Base-by-base conservation (phyloP, 495 filamentous ascomycete genomes). In the Talaromyces borbonicus region DNA sequence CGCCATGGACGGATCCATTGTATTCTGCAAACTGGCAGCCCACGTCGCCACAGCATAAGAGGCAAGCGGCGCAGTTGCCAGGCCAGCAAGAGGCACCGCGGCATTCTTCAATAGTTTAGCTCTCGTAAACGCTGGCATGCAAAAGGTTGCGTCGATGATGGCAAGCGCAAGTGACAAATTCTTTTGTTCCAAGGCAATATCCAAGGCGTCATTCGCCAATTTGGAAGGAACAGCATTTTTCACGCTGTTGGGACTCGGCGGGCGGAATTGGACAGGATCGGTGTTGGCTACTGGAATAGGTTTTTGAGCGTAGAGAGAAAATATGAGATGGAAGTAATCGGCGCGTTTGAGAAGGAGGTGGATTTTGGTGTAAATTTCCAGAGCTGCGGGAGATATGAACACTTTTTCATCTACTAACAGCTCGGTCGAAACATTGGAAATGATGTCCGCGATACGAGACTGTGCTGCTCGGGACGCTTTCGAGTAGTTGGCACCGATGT, bases 231-330 rank as follows among this genome's bases (percentile, higher is more conserved):
- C 75, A 14, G 88, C 86, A 50, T 78, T 82, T 42, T 78, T 77
- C 36, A 80, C 63, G 48, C 71, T 75, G 50, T 77, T 77, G 4
- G 90, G 84, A 16, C 83, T 83, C 18, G 78, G 74, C 33, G 72
- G 58, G 40, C 56, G 66, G 60, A 79, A 90, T 55, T 65, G 66
- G 27, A 84, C 65, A 2, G 77, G 72, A 3, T 68, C 74, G 31
- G 73, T 71, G 18, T 68, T 64, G 54, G 80, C 69, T 44, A 75
- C 65, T 8, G 87, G 87, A 39, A 81, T 64, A 12, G 85, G 85
- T 61, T 97, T 98, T 56, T 73, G 74, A 43, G 87, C 88, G 54
- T 87, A 97, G 26, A 97, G 75, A 33, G 77, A 58, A 67, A 98
- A 84, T 37, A 85, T 77, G 35, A 81, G 73, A 2, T 92, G 87